Evolutionary conservation across 345 rosid genomes (phyloP), one percentile per base, ranked within the genome.

Genomic region (Salix udensis): DNA sequence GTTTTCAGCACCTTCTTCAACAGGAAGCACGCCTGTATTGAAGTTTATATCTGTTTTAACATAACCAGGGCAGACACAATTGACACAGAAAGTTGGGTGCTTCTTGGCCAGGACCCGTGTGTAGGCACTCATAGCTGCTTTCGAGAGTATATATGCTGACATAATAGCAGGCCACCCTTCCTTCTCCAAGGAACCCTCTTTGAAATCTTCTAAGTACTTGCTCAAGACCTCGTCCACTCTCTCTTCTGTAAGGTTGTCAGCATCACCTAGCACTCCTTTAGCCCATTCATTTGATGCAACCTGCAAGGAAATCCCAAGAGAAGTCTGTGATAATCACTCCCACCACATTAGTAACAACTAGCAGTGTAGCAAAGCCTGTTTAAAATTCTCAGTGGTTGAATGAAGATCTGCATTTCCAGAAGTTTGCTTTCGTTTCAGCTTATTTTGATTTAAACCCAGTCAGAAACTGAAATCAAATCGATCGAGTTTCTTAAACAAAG

Each of bases 121-220:
- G 46, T 81, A 78, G 0, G 81, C 88, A 78, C 78, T 85, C 77
- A 80, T 2, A 0, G 79, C 73, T 46, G 81, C 86, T 65, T 85
- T 85, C 1, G 86, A 83, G 9, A 81, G 4, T 5, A 3, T 24
- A 44, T 86, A 86, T 2, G 84, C 78, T 9, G 79, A 70, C 26
- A 40, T 0, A 24, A 44, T 11, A 2, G 30, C 8, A 12, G 85
- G 85, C 85, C 84, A 84, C 1, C 81, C 81, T 62, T 84, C 75
- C 65, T 18, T 73, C 18, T 79, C 73, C 9, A 64, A 36, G 6
- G 77, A 77, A 11, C 84, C 78, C 16, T 84, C 81, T 58, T 73
- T 78, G 11, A 60, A 64, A 76, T 86, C 87, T 64, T 80, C 37
- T 12, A 80, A 48, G 60, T 40, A 82, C 50, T 75, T 34, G 18